Percentiles rank a stretch among this genome's conserved stretches.
Evolutionary conservation across 1,284 basidiomycete genomes (phyloP).

Genomic region (Malassezia psittaci): DNA sequence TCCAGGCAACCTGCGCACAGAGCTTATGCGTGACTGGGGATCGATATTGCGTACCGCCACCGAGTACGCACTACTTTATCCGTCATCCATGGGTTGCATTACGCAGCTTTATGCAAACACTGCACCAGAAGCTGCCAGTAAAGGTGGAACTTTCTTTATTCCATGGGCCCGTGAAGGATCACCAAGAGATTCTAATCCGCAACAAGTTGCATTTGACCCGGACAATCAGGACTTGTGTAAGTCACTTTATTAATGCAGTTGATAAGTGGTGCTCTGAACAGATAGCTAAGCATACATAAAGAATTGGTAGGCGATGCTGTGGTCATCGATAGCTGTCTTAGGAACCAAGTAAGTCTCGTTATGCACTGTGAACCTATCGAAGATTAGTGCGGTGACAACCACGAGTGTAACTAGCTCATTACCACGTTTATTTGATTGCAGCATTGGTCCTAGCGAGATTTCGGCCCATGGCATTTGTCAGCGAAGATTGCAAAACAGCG

Average conservation of each 20-base stretch:
- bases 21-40: constrained; percentile 11
- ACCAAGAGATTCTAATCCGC: neutral
- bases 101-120: constrained; percentile 29
- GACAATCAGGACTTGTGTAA: constrained; percentile 3
- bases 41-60: neutral
- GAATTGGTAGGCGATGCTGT: neutral
- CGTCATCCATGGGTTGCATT: constrained; percentile 22
- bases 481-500: too few species aligned
- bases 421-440: too few species aligned
- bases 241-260: constrained; percentile 7
- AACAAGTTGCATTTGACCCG: constrained; percentile 16
- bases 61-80: neutral
- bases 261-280: constrained; percentile 28
- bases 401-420: too few species aligned
- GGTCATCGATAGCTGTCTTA: too few species aligned
- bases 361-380: too few species aligned
- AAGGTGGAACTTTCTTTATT: constrained; percentile 23
- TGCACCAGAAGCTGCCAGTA: constrained; percentile 11
- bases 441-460: too few species aligned
- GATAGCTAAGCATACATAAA: constrained; percentile 13
- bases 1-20: constrained; percentile 20
- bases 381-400: too few species aligned
- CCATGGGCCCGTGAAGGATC: constrained; percentile 22
- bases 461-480: too few species aligned
- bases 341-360: too few species aligned